phyloP scores from a whole-genome alignment of 345 rosid species.

The Garcia nutans region DNA sequence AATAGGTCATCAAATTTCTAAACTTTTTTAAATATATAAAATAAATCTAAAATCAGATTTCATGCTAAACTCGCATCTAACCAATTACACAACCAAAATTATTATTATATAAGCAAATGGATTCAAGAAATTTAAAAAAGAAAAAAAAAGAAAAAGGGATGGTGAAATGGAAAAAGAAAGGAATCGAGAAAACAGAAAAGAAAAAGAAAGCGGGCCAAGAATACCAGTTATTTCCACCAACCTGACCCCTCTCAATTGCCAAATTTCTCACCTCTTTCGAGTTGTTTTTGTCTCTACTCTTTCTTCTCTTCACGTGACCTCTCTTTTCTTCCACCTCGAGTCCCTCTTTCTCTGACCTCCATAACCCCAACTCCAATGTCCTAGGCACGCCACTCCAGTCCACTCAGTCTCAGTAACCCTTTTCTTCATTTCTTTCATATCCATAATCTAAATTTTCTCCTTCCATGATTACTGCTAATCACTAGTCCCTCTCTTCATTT shows the following conservation, averaged over 20 bases:
- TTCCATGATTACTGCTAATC: neutral
- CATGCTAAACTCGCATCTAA: too few relatives aligned
- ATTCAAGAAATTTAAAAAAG: too few relatives aligned
- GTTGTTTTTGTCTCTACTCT: slow-evolving; percentile 26
- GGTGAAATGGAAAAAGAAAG: neutral
- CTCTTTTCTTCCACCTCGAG: neutral
- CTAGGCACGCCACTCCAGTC: slow-evolving; percentile 15
- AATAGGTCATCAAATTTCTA: too few relatives aligned
- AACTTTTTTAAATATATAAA: too few relatives aligned
- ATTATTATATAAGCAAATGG: too few relatives aligned
- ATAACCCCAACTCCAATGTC: neutral
- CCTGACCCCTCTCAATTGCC: neutral
- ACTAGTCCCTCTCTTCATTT: neutral
- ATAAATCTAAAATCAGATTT: too few relatives aligned
- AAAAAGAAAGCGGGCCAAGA: neutral
- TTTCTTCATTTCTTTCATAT: neutral
- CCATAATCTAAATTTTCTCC: neutral
- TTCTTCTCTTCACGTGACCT: slow-evolving; percentile 38
- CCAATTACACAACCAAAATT: too few relatives aligned
- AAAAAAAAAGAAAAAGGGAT: neutral
- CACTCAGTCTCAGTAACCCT: neutral
- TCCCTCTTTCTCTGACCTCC: neutral
- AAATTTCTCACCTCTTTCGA: neutral
- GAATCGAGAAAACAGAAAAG: too few relatives aligned
- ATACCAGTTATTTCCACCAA: neutral